Conservation (phyloP, 106 monocot genomes). For the Cymbidium sinense region DNA sequence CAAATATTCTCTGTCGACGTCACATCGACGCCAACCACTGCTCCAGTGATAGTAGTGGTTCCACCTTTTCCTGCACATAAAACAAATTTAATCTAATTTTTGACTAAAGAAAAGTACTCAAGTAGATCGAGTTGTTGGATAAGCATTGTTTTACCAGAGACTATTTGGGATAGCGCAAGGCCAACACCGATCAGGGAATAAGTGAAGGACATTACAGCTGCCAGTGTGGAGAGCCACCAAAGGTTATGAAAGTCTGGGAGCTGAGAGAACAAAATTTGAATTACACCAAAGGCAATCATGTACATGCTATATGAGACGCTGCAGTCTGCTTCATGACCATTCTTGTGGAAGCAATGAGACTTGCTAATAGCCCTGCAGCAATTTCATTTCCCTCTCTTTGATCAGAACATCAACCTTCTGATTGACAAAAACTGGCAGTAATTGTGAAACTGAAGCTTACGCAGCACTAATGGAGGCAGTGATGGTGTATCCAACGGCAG, state of each 20-base stretch:
- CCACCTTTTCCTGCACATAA: constrained; percentile 16
- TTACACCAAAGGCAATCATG: constrained; percentile 41
- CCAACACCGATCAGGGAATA: constrained; percentile 38
- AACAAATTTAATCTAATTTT: no score
- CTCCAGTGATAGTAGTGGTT: constrained; percentile 21
- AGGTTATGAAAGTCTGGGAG: constrained; percentile 49
- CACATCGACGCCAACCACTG: constrained; percentile 20
- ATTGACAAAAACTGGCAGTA: not conserved
- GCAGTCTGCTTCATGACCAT: constrained; percentile 37
- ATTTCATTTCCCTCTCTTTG: not conserved
- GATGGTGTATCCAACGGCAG: constrained; percentile 65
- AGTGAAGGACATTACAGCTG: constrained; percentile 46
- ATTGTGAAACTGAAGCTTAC: constrained; percentile 16
- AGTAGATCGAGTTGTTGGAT: no score
- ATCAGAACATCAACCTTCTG: not conserved
- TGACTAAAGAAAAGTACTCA: not conserved
- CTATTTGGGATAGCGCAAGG: constrained; percentile 22
- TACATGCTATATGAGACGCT: constrained; percentile 16
- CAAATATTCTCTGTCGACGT: constrained; percentile 29
- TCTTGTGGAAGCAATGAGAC: constrained; percentile 41
- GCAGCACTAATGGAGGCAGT: constrained; percentile 58
- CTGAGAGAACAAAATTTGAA: constrained; percentile 44
- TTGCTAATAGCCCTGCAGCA: constrained; percentile 28
- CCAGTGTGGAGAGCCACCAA: constrained; percentile 41
- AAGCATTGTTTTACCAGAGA: constrained; percentile 19